phyloP scores from a whole-genome alignment of 768 basidiomycete genomes.

The Lactifluus rugatus region DNA sequence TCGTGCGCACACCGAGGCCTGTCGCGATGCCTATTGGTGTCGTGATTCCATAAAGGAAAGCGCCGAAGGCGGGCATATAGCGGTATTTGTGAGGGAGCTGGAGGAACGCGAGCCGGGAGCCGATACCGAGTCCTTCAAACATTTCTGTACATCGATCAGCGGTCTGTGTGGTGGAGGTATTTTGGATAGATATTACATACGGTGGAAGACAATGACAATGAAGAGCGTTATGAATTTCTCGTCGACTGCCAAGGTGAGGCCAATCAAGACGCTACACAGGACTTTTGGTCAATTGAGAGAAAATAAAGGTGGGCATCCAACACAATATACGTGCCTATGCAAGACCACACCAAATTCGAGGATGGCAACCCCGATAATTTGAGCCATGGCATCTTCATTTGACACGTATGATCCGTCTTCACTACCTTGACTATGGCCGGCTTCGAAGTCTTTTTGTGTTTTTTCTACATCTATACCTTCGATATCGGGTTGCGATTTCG shows the following conservation, averaged over 20 bases:
- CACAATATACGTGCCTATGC: constrained; percentile 44
- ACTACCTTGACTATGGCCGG: constrained; percentile 23
- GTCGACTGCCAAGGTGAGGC: constrained; percentile 88
- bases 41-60: constrained; percentile 59
- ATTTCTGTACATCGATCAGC: constrained; percentile 43
- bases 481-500: no score
- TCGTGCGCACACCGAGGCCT: constrained; percentile 63
- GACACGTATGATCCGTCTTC: constrained; percentile 27
- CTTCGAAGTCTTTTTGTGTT: not conserved
- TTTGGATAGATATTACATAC: constrained; percentile 38
- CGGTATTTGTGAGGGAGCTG: constrained; percentile 43
- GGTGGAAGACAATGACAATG: constrained; percentile 84
- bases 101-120: constrained; percentile 78
- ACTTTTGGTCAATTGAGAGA: not conserved
- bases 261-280: constrained; percentile 59
- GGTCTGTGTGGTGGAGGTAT: not conserved
- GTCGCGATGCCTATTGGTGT: constrained; percentile 85
- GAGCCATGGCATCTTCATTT: constrained; percentile 35
- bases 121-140: constrained; percentile 91
- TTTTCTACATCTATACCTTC: not conserved
- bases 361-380: constrained; percentile 80
- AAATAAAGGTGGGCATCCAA: not conserved
- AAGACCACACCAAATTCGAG: constrained; percentile 90
- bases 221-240: constrained; percentile 76
- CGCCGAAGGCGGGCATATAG: constrained; percentile 51